These are phyloP conservation scores for Thraustochytrium sp. DNA, from an alignment of 352 stramenopile genomes.

Conservation along the genomic window DNA sequence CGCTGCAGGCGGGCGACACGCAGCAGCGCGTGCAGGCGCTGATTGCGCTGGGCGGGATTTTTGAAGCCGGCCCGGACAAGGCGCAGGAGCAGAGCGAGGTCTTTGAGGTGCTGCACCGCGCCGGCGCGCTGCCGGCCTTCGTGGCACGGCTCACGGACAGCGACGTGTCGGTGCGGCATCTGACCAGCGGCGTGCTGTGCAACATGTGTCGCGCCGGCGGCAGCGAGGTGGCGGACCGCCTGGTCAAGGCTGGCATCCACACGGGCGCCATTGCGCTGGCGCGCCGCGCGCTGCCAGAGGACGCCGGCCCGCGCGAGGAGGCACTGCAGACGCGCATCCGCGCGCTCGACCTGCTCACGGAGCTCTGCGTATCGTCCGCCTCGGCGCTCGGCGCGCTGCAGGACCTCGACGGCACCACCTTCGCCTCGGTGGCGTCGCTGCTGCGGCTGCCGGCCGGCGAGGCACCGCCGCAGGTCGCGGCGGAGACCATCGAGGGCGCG, in stretches of 20 bases:
- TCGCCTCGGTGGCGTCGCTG: background rate
- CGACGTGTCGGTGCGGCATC: background rate
- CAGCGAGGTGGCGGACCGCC: background rate
- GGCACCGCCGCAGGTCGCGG: background rate
- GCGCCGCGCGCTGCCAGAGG: background rate
- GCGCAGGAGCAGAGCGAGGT: slow-evolving; percentile 3
- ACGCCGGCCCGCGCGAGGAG: background rate
- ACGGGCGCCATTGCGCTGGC: background rate
- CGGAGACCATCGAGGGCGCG: background rate
- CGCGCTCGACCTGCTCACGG: background rate
- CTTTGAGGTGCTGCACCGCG: background rate
- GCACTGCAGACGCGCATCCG: background rate
- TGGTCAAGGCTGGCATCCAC: background rate
- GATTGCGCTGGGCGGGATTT: background rate
- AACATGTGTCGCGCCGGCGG: background rate
- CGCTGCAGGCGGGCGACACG: background rate
- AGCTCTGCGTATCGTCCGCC: background rate
- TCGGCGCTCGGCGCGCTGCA: background rate
- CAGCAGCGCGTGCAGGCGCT: background rate
- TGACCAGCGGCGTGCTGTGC: background rate
- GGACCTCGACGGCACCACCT: background rate
- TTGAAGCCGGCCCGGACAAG: background rate
- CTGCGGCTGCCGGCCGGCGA: background rate
- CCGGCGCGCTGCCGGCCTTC: background rate
- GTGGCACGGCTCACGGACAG: background rate